Evolutionary conservation across 2,329 filamentous ascomycete species (phyloP).

Genomic region (Xylariaceae sp.): DNA sequence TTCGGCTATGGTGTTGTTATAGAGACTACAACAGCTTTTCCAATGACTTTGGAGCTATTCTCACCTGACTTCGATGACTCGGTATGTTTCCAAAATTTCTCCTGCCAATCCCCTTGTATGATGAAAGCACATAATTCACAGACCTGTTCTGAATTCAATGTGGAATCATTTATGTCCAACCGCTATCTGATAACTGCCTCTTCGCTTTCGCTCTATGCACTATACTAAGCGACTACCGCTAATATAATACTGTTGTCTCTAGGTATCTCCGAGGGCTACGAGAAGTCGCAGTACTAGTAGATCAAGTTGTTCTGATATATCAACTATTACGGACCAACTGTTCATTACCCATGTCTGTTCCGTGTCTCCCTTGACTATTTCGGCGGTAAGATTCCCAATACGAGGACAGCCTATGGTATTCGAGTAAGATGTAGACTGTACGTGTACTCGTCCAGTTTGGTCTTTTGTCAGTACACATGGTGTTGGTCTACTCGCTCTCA

Average conservation of each 20-base stretch:
- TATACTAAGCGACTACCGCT: conserved; percentile 6
- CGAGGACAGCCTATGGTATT: too few species aligned
- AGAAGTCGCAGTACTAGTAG: not conserved
- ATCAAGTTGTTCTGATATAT: not conserved
- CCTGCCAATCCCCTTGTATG: conserved; percentile 53
- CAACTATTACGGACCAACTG: not conserved
- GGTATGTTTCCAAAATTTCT: conserved; percentile 43
- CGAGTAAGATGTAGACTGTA: not conserved
- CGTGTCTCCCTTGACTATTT: not conserved
- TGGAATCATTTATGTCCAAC: conserved; percentile 77
- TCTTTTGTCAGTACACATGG: not conserved
- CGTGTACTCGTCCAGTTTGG: not conserved
- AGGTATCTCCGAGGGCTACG: not conserved
- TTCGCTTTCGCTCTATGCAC: conserved; percentile 1
- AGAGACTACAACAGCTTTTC: not conserved
- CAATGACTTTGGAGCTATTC: not conserved
- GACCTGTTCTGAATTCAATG: conserved; percentile 79
- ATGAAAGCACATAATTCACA: conserved; percentile 75
- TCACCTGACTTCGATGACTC: conserved; percentile 16
- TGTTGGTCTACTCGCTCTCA: conserved; percentile 10
- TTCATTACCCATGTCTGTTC: not conserved
- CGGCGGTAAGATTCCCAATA: not conserved
- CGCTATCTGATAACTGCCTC: conserved; percentile 68
- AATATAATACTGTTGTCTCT: conserved; percentile 2
- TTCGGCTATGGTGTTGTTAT: not conserved